Percentiles rank a stretch among this genome's conserved stretches.
phyloP scores from a whole-genome alignment of 495 filamentous ascomycete species.

The Penicillium ochrochloron region DNA sequence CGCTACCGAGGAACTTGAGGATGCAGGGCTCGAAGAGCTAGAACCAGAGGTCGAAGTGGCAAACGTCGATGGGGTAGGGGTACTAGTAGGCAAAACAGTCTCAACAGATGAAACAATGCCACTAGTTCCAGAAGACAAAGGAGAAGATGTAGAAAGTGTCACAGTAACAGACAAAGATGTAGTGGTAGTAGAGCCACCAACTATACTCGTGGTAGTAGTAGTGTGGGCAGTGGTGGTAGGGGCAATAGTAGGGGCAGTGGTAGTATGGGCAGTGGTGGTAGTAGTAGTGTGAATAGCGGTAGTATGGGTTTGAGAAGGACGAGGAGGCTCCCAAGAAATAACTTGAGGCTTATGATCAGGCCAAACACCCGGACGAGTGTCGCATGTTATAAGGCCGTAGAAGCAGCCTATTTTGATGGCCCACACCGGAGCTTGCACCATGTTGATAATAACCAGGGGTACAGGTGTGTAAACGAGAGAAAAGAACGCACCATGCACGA shows the following conservation, averaged over 20 bases:
- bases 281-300: conserved; percentile 10
- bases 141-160: conserved; percentile 19
- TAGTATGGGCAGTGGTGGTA: conserved; percentile 10
- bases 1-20: conserved; percentile 5
- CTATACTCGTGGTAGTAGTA: conserved; percentile 8
- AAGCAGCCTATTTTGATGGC: conserved; percentile 37
- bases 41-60: conserved; percentile 16
- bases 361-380: conserved; percentile 43
- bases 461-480: conserved; percentile 20
- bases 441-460: conserved; percentile 31
- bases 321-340: conserved; percentile 30
- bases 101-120: conserved; percentile 23
- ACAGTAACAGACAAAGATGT: background rate
- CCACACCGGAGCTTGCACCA: conserved; percentile 37
- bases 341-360: conserved; percentile 31
- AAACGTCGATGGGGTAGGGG: conserved; percentile 21
- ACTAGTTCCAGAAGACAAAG: conserved; percentile 22
- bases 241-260: conserved; percentile 18
- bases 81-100: conserved; percentile 20
- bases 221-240: conserved; percentile 17
- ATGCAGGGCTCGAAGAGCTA: conserved; percentile 10
- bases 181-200: conserved; percentile 4
- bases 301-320: conserved; percentile 5
- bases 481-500: conserved; percentile 28
- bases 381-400: conserved; percentile 47